Evolutionary conservation across 2,329 filamentous ascomycete genomes (phyloP).

Genomic region (Paraphoma sp.): DNA sequence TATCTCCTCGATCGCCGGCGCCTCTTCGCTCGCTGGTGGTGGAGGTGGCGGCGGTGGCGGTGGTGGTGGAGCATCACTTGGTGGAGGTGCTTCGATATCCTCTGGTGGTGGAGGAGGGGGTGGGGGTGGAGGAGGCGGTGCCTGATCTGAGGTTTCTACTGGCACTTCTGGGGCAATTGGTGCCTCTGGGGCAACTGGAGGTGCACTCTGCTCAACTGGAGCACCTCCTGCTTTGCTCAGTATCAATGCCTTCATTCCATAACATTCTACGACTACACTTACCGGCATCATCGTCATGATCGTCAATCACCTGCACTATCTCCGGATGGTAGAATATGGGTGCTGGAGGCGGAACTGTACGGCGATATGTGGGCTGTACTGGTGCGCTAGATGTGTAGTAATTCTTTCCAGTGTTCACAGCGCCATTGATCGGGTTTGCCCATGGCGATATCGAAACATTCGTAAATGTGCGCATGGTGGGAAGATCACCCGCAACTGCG

Average conservation of each 20-base stretch:
- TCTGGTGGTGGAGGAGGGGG: conserved; percentile 8
- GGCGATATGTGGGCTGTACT: conserved; percentile 28
- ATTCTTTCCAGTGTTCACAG: conserved; percentile 20
- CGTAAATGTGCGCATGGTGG: conserved; percentile 40
- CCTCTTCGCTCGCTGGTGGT: conserved; percentile 9
- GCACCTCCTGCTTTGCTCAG: conserved; percentile 28
- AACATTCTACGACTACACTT: conserved; percentile 10
- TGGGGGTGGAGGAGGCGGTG: conserved; percentile 14
- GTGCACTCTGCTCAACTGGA: conserved; percentile 12
- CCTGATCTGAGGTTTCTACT: conserved; percentile 4
- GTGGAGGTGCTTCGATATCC: conserved; percentile 5
- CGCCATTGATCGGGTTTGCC: conserved; percentile 36
- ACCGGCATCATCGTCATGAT: conserved; percentile 23
- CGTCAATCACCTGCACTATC: conserved; percentile 28
- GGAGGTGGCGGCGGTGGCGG: background rate
- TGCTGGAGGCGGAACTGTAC: conserved; percentile 28
- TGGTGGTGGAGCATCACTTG: background rate
- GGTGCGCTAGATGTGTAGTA: conserved; percentile 20
- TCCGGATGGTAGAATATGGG: conserved; percentile 33
- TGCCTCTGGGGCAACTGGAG: conserved; percentile 24
- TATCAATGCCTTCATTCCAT: conserved; percentile 21
- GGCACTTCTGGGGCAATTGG: conserved; percentile 13
- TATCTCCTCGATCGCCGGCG: background rate
- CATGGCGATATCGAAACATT: conserved; percentile 44
- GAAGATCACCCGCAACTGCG: conserved; percentile 23